phyloP scores from a whole-genome alignment of 225 moss, liverwort and hornwort genomes.

The Bryoerythrophyllum caledonicum region DNA sequence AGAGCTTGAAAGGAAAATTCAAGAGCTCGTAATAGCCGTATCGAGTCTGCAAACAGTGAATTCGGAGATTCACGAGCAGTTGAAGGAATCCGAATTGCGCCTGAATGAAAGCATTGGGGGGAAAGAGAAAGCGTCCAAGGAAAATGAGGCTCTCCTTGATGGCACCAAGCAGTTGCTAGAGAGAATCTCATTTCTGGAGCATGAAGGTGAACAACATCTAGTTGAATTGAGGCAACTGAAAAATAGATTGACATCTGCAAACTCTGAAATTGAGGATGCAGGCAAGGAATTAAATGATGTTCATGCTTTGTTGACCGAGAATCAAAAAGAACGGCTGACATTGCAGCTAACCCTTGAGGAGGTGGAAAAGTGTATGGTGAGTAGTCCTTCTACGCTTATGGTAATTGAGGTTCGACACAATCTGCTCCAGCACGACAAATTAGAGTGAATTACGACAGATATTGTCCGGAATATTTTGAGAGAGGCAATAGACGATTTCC shows the following conservation, averaged over 20 bases:
- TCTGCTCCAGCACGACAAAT: not conserved
- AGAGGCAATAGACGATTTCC: not conserved
- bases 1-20: conserved; percentile 31
- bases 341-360: conserved; percentile 48
- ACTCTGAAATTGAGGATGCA: conserved; percentile 42
- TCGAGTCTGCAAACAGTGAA: conserved; percentile 34
- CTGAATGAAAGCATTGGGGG: conserved; percentile 28
- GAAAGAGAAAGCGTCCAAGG: conserved; percentile 32
- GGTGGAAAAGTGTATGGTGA: conserved; percentile 50
- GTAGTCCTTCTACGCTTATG: conserved; percentile 1
- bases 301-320: conserved; percentile 44
- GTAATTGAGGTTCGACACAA: not conserved
- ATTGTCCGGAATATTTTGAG: not conserved
- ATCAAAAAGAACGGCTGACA: conserved; percentile 35
- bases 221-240: conserved; percentile 41
- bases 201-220: conserved; percentile 33
- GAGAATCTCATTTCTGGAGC: conserved; percentile 29
- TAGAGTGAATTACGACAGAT: not conserved
- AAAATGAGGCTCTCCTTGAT: conserved; percentile 32
- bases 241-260: conserved; percentile 30
- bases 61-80: conserved; percentile 30
- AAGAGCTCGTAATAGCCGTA: conserved; percentile 16
- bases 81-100: conserved; percentile 27
- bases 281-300: conserved; percentile 49
- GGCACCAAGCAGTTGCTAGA: conserved; percentile 33